Evolutionary conservation across 176 grass and related monocot species (phyloP), one percentile per base, ranked within the genome.

Genomic region (Dendrocalamus sinicus): DNA sequence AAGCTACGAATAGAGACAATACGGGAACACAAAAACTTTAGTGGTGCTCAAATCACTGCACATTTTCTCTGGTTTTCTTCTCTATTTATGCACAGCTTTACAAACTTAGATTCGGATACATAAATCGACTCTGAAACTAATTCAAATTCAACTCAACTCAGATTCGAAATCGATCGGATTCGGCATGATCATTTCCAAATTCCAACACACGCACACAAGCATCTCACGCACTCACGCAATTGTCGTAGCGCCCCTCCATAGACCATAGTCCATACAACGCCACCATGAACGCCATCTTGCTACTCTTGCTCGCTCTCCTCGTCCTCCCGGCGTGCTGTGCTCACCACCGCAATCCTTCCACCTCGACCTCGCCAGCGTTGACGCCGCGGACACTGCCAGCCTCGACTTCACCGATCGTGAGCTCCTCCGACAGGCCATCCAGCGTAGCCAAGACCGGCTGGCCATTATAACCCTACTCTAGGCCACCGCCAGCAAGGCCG

Each of bases 361-460:
- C 69, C 84, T 92, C 52, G 79, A 86, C 14, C 91, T 92, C 23
- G 84, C 79, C 54, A 80, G 64, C 67, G 80, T 79, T 11, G 88
- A 90, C 61, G 71, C 77, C 22, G 4, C 15, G 70, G 59, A 63
- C 57, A 35, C 70, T 11, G 54, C 40, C 17, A 84, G 57, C 79
- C 75, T 87, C 20, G 84, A 90, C 87, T 62, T 90, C 35, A 90
- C 79, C 51, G 79, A 80, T 23, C 75, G 47, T 3, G 91, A 89
- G 50, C 78, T 92, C 35, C 80, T 92, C 55, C 74, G 60, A 58
- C 76, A 72, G 26, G 84, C 88, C 50, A 69, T 92, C 53, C 74
- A 74, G 88, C 91, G 91, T 59, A 92, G 91, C 91, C 59, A 54
- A n/a, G 64, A 54, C 51, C 65, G 91, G 7, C 22, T 78, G 59